Evolutionary conservation across 139 green algal species (phyloP), one percentile per base, ranked within the genome.

Genomic region (Coccomyxa sp.): DNA sequence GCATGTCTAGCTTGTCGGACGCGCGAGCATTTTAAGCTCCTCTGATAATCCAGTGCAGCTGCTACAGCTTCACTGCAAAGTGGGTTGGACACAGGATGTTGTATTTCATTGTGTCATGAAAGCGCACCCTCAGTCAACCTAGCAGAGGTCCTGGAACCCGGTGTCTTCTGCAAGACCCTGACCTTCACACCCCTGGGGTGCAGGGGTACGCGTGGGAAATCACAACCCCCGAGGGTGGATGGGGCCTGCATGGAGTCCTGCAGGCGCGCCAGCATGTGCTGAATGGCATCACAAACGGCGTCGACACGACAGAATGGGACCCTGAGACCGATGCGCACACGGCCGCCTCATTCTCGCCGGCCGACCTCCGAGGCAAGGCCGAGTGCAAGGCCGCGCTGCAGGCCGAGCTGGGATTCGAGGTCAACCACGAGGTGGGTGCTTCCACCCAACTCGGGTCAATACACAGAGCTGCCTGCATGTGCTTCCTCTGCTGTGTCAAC

Each of bases 271-370:
- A 68, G 28, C n/a, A 82, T 13, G 71, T 88, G 32, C 85, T 96
- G 80, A 85, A 89, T 17, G 94, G 94, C 58, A 94, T 97, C 83
- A 87, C 93, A n/a, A 98, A 98, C 84, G 95, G 95, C 66, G 94
- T 98, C 25, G 95, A 98, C 87, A 82, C 87, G 28, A 76, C 77
- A 0, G 91, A 95, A 81, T 95, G 93, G 93, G 89, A 96, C 81
- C 94, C 94, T 25, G 79, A 76, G 10, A 91, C 85, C 0, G 93
- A 96, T 82, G 77, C 87, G n/a, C 85, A 95, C 88, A 89, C 93
- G 10, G 79, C 80, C 0, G 76, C 86, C 0, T 84, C 83, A 71
- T 98, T 94, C 84, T 83, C 27, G 51, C 67, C 76, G 66, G 76
- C 58, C 82, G 85, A 85, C 74, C 80, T 85, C 31, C 79, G 83